A percentile compares a stretch with the other conserved stretches of the same genome.
Conservation (phyloP, 2,329 filamentous ascomycete species). For the Aspergillus novoparasiticus region DNA sequence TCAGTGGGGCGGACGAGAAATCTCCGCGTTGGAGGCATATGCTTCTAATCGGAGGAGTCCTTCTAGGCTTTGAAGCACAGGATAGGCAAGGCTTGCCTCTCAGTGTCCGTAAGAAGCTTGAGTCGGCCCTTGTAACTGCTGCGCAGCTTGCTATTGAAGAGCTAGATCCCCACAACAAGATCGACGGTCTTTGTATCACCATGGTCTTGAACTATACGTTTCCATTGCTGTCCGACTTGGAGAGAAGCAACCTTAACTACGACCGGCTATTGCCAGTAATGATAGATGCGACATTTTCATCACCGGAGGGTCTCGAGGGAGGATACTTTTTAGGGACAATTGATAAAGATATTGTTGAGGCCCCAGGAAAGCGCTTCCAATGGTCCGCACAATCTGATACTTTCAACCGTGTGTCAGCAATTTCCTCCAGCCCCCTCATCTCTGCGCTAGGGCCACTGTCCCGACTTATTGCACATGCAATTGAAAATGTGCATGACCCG, state of each 20-base stretch:
- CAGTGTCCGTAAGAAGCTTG: constrained; percentile 66
- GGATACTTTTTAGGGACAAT: constrained; percentile 74
- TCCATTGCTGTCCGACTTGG: constrained; percentile 65
- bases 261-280: constrained; percentile 71
- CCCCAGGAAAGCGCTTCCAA: constrained; percentile 57
- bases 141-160: constrained; percentile 72
- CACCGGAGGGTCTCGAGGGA: constrained; percentile 71
- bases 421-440: constrained; percentile 61
- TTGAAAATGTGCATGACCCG: constrained; percentile 58
- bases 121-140: constrained; percentile 72
- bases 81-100: constrained; percentile 65
- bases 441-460: constrained; percentile 65
- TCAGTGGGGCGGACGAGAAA: constrained; percentile 62
- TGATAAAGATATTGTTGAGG: constrained; percentile 65
- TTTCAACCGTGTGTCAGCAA: constrained; percentile 58
- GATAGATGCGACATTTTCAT: constrained; percentile 68
- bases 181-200: constrained; percentile 59
- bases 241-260: constrained; percentile 64
- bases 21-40: constrained; percentile 79
- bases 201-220: constrained; percentile 78
- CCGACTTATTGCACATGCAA: constrained; percentile 62
- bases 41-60: constrained; percentile 74
- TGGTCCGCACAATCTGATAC: constrained; percentile 66
- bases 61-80: constrained; percentile 73
- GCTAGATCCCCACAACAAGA: constrained; percentile 52